Evolutionary conservation across 2,329 filamentous ascomycete species (phyloP).

Genomic region (Sporothrix curviconia): DNA sequence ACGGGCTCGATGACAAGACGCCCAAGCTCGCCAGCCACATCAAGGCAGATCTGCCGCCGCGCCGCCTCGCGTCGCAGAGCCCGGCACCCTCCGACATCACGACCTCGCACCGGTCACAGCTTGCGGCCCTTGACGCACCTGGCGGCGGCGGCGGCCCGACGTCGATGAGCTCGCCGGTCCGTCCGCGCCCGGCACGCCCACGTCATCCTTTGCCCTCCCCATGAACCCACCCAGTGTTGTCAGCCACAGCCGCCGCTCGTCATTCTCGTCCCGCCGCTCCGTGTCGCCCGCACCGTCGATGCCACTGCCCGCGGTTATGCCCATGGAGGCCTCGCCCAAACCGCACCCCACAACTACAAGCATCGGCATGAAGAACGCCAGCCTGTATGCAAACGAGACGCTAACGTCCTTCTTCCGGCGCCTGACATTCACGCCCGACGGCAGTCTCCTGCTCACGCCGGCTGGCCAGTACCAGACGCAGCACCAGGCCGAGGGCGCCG

Average conservation of each 20-base stretch:
- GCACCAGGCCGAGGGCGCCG: conserved; percentile 51
- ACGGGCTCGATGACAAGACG: conserved; percentile 55
- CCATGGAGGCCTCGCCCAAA: conserved; percentile 82
- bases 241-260: conserved; percentile 89
- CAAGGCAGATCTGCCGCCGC: conserved; percentile 84
- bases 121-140: conserved; percentile 48
- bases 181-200: conserved; percentile 89
- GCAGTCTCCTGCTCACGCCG: conserved; percentile 86
- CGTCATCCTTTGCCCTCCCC: conserved; percentile 74
- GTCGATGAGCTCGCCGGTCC: conserved; percentile 64
- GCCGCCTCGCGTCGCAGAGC: conserved; percentile 84
- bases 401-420: conserved; percentile 94
- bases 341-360: conserved; percentile 45
- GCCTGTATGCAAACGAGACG: conserved; percentile 92
- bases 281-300: conserved; percentile 90
- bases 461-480: conserved; percentile 91
- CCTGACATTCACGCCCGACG: conserved; percentile 90
- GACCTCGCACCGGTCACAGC: conserved; percentile 49
- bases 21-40: conserved; percentile 72
- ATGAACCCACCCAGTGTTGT: conserved; percentile 93
- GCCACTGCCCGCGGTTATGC: conserved; percentile 91
- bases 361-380: conserved; percentile 68
- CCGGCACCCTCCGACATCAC: conserved; percentile 78
- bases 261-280: conserved; percentile 81
- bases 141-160: conserved; percentile 40